phyloP scores from a whole-genome alignment of 108 stramenopile genomes.

The Cyclotella kingstonii region DNA sequence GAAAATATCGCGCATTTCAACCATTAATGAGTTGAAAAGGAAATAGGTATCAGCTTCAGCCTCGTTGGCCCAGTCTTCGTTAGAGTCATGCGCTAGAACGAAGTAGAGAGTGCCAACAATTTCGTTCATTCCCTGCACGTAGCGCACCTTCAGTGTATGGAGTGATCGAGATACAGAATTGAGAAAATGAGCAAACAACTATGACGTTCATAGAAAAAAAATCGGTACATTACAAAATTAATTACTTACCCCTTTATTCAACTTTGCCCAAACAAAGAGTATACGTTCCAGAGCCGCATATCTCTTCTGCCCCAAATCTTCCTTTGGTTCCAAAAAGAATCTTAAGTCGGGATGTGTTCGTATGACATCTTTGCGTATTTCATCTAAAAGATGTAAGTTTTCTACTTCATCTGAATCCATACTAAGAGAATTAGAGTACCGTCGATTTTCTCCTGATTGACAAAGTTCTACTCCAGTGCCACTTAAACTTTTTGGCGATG shows the following conservation, averaged over 20 bases:
- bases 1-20: constrained; percentile 89
- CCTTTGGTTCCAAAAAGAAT: constrained; percentile 79
- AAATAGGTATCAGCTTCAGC: constrained; percentile 94
- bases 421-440: no score
- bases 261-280: constrained; percentile 91
- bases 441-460: no score
- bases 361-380: constrained; percentile 89
- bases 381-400: constrained; percentile 67
- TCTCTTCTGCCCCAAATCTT: constrained; percentile 66
- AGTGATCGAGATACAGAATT: not conserved
- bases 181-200: not conserved
- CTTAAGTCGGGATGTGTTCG: constrained; percentile 83
- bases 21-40: constrained; percentile 89
- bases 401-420: constrained; percentile 46
- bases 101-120: constrained; percentile 91
- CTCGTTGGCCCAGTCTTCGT: constrained; percentile 69
- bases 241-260: constrained; percentile 86
- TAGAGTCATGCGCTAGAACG: constrained; percentile 83
- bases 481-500: no score
- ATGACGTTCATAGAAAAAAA: not conserved
- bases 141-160: constrained; percentile 53
- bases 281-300: constrained; percentile 89
- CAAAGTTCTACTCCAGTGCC: not conserved
- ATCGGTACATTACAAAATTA: not conserved
- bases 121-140: constrained; percentile 99